These are phyloP conservation scores for Botrytis galanthina DNA, from an alignment of 2,329 filamentous ascomycete species.

Conservation along the genomic window DNA sequence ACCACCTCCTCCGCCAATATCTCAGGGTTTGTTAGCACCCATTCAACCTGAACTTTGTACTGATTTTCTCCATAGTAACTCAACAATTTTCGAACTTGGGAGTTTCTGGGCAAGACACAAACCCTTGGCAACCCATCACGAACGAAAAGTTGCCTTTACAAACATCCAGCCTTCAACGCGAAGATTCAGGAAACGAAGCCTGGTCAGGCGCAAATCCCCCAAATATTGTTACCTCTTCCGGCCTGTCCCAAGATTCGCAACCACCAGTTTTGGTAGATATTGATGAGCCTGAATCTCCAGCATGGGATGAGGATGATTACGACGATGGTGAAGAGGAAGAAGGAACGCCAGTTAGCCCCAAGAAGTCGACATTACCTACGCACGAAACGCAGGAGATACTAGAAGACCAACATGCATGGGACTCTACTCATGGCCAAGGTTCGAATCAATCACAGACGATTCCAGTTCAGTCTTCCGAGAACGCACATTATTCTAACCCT, in stretches of 20 bases:
- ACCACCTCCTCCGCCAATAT: constrained; percentile 26
- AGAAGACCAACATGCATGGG: constrained; percentile 36
- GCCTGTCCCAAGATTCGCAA: constrained; percentile 14
- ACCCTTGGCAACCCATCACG: constrained; percentile 37
- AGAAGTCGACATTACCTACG: constrained; percentile 22
- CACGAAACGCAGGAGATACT: constrained; percentile 28
- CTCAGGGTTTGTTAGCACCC: constrained; percentile 25
- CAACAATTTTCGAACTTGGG: constrained; percentile 33
- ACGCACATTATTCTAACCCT: constrained; percentile 24
- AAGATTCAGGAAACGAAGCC: constrained; percentile 35
- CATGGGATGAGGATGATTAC: constrained; percentile 37
- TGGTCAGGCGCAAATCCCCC: constrained; percentile 28
- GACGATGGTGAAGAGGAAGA: constrained; percentile 15
- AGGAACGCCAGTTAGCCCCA: background rate
- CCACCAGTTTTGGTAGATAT: constrained; percentile 33
- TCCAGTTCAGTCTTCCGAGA: background rate
- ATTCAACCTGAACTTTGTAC: background rate
- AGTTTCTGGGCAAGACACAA: constrained; percentile 32
- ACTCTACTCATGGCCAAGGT: constrained; percentile 24
- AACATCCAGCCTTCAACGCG: constrained; percentile 21
- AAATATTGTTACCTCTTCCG: background rate
- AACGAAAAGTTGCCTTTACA: constrained; percentile 28
- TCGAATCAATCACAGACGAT: background rate
- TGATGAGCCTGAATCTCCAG: constrained; percentile 37
- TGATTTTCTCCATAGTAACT: constrained; percentile 20